Evolutionary conservation across 129 eudicot species (phyloP).

Genomic region (Glebionis coronaria): DNA sequence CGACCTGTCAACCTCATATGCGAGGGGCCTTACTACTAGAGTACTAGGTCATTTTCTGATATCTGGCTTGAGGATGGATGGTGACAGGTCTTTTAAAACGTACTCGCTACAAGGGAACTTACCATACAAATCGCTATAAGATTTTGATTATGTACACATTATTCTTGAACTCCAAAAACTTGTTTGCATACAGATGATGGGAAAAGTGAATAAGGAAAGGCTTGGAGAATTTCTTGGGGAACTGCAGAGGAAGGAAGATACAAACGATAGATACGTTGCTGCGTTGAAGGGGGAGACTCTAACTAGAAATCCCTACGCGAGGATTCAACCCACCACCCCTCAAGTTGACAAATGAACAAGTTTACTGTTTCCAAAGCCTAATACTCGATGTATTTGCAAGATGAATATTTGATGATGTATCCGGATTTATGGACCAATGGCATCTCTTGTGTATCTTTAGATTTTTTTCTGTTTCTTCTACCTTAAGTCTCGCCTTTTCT

Average conservation of each 20-base stretch:
- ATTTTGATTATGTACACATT: neutral
- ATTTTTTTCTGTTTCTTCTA: neutral
- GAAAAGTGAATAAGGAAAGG: slow-evolving; percentile 74
- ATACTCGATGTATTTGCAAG: neutral
- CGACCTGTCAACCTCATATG: too few species aligned
- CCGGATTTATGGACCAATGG: neutral
- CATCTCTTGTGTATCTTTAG: slow-evolving; percentile 1
- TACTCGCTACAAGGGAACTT: too few species aligned
- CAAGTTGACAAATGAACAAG: slow-evolving; percentile 12
- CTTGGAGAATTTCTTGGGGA: slow-evolving; percentile 86
- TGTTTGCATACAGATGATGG: slow-evolving; percentile 59
- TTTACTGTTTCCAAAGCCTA: neutral
- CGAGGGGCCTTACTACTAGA: too few species aligned
- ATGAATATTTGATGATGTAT: slow-evolving; percentile 1
- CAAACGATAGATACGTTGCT: slow-evolving; percentile 89
- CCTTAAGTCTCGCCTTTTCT: too few species aligned
- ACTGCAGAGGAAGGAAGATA: slow-evolving; percentile 82
- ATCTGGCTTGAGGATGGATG: too few species aligned
- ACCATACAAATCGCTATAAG: too few species aligned
- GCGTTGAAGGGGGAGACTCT: slow-evolving; percentile 85
- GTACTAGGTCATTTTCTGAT: too few species aligned
- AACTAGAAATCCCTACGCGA: slow-evolving; percentile 65
- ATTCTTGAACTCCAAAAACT: neutral
- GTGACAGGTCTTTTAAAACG: too few species aligned
- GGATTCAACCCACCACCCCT: slow-evolving; percentile 39